Evolutionary conservation across 176 grass and related monocot genomes (phyloP).

Genomic region (Zoysia japonica): DNA sequence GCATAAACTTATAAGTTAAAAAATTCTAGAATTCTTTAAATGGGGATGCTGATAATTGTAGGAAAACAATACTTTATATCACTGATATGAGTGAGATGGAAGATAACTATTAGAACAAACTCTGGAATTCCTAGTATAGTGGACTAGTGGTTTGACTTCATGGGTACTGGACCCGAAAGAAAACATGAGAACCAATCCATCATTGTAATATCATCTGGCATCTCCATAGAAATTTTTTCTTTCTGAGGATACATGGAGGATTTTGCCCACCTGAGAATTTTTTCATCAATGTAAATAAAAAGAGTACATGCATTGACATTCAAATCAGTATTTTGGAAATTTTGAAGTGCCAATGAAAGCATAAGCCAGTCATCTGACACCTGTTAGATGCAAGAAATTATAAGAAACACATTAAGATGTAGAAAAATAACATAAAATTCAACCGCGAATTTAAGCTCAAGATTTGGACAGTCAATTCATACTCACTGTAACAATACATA

Average conservation of each 20-base stretch:
- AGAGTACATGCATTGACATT: not conserved
- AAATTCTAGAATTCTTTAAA: conserved; percentile 17
- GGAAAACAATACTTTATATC: not conserved
- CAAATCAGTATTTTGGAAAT: not conserved
- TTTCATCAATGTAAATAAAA: too few species aligned
- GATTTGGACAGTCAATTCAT: not conserved
- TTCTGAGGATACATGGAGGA: too few species aligned
- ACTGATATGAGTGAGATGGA: not conserved
- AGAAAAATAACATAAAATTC: not conserved
- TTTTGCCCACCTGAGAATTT: too few species aligned
- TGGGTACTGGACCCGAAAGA: not conserved
- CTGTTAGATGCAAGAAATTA: not conserved
- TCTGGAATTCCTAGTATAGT: not conserved
- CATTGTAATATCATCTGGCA: not conserved
- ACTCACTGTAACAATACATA: not conserved
- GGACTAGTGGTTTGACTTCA: not conserved
- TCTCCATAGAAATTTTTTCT: too few species aligned
- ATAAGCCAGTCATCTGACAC: not conserved
- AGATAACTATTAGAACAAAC: not conserved
- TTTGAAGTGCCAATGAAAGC: not conserved
- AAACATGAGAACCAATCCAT: not conserved
- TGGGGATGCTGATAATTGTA: not conserved
- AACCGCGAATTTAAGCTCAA: not conserved
- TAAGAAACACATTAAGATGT: not conserved
- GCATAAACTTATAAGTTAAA: not conserved